Conservation (phyloP, 2,329 filamentous ascomycete species). For the Epichloe scottii region DNA sequence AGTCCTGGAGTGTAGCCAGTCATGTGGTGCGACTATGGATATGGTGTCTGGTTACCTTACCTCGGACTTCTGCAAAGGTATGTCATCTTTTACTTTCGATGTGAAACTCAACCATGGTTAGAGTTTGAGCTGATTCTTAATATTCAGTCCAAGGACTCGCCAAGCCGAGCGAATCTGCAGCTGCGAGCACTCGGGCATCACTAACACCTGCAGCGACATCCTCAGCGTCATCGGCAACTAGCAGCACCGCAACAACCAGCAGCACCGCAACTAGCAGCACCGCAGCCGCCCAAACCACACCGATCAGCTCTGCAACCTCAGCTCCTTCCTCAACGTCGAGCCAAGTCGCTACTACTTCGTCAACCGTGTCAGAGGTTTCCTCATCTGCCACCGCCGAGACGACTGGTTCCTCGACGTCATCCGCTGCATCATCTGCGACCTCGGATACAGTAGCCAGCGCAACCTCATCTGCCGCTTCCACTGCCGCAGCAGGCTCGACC, state of each 20-base stretch:
- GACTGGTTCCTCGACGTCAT: conserved; percentile 4
- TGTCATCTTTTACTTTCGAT: background rate
- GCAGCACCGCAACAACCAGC: background rate
- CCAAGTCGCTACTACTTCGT: background rate
- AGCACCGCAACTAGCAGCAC: background rate
- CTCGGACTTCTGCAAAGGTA: conserved; percentile 14
- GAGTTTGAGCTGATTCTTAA: background rate
- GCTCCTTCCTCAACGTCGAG: background rate
- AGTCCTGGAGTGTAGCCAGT: conserved; percentile 27
- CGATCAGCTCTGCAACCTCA: background rate
- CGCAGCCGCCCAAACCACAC: background rate
- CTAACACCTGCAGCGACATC: background rate
- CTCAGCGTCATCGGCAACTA: background rate
- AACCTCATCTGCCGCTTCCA: conserved; percentile 5
- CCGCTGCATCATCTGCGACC: conserved; percentile 3
- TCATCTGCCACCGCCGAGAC: conserved; percentile 1
- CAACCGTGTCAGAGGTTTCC: background rate
- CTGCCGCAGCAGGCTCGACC: conserved; percentile 1
- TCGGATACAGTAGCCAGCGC: conserved; percentile 4
- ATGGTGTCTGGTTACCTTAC: conserved; percentile 11
- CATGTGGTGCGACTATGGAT: conserved; percentile 13
- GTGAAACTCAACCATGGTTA: too few relatives aligned
- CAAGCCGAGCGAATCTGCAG: background rate
- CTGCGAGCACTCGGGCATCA: background rate
- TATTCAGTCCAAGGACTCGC: background rate